Evolutionary conservation across 2,329 filamentous ascomycete species (phyloP), one percentile per base, ranked within the genome.

Genomic region (Didymella glomerata): DNA sequence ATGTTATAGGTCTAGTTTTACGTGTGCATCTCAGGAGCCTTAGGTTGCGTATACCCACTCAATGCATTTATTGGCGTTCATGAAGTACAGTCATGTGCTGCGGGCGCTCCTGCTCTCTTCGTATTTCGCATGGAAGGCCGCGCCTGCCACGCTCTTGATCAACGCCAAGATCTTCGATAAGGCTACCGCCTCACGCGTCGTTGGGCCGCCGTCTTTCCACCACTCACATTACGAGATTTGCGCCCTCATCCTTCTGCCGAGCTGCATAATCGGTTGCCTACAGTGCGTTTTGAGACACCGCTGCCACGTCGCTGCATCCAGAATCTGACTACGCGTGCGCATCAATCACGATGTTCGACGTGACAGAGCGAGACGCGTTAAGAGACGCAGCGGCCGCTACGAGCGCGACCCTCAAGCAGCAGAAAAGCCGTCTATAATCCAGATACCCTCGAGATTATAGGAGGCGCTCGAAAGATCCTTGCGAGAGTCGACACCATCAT

Each of bases 31-130:
- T 45, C 42, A 30, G 36, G 36, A 20, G 55, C 55, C 34, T 49
- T 41, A 36, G 49, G 45, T 47, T 49, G 56, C 56, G 50, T 58
- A 58, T 54, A 58, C 50, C 49, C 50, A 58, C 50, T 54, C 38
- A 53, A 49, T 58, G 45, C 45, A 58, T 53, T 58, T 53, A 24
- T 45, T 46, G 49, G 36, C 32, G 27, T 45, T 34, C 28, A 22
- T 24, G 11, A 32, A 32, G 30, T 16, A 30, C 2, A 11, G 24
- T 25, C 24, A 25, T 7, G 24, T 25, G 24, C 4, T n/a, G n/a
- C n/a, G n/a, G n/a, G n/a, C n/a, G n/a, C n/a, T n/a, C n/a, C n/a
- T n/a, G n/a, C n/a, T n/a, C 32, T 7, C 4, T n/a, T 38, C n/a
- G 34, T 18, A 38, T 18, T n/a, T 9, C 16, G 34, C n/a, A 5